phyloP scores from a whole-genome alignment of 352 stramenopile genomes.

The Pythium volutum region DNA sequence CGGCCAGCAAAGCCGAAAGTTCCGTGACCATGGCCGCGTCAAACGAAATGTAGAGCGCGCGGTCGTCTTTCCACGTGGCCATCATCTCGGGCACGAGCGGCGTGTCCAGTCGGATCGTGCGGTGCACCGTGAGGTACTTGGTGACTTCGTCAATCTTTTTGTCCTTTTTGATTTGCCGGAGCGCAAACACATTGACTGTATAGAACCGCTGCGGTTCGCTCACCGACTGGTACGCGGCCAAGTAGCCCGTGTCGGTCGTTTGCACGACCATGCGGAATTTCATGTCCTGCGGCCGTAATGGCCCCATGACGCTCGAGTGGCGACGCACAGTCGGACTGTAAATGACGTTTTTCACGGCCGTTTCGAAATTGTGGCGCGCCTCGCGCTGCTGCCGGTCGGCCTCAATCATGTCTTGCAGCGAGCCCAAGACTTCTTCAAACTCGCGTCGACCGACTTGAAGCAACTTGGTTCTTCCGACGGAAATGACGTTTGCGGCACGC shows the following conservation, averaged over 20 bases:
- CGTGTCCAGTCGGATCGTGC: conserved; percentile 66
- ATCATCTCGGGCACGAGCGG: conserved; percentile 71
- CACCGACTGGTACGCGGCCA: conserved; percentile 69
- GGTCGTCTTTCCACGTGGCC: conserved; percentile 73
- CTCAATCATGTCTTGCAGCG: conserved; percentile 91
- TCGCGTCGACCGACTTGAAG: conserved; percentile 92
- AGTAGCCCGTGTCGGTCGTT: conserved; percentile 69
- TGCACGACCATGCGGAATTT: conserved; percentile 72
- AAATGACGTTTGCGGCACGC: conserved; percentile 92
- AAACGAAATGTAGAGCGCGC: conserved; percentile 79
- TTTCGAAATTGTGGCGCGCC: conserved; percentile 80
- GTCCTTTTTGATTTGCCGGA: conserved; percentile 65
- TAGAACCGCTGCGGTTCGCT: conserved; percentile 61
- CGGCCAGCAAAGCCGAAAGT: conserved; percentile 51
- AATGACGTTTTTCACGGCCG: conserved; percentile 80
- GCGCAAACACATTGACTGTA: conserved; percentile 76
- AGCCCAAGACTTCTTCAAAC: conserved; percentile 94
- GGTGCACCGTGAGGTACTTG: conserved; percentile 64
- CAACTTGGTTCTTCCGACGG: conserved; percentile 80
- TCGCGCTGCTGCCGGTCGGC: conserved; percentile 72
- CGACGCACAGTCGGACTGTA: conserved; percentile 52
- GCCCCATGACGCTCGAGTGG: conserved; percentile 45
- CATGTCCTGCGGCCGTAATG: conserved; percentile 56
- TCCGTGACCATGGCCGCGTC: conserved; percentile 69
- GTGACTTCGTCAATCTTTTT: conserved; percentile 69